These are phyloP conservation scores for Leccinum sublutescens DNA, from an alignment of 768 basidiomycete genomes.

Conservation along the genomic window DNA sequence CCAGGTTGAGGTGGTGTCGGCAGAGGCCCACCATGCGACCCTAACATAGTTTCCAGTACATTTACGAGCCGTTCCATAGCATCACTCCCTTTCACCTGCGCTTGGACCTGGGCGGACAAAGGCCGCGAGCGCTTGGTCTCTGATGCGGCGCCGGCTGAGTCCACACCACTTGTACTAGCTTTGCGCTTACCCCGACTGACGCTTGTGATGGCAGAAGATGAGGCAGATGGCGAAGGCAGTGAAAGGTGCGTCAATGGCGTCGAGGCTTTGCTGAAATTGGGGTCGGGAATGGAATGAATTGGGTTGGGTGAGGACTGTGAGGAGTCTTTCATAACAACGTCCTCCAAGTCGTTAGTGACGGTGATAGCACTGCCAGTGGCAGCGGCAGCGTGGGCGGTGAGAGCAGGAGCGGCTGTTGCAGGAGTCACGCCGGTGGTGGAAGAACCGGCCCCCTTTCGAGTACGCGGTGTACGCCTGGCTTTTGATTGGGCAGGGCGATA, in stretches of 20 bases:
- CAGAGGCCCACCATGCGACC: background rate
- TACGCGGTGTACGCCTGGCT: background rate
- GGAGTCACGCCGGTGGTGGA: background rate
- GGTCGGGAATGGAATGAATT: background rate
- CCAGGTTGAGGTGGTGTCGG: background rate
- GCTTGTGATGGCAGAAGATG: background rate
- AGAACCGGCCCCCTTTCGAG: background rate
- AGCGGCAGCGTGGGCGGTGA: background rate
- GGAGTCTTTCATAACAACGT: background rate
- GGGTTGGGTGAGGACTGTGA: too few relatives aligned
- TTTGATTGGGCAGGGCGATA: background rate
- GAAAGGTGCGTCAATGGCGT: background rate
- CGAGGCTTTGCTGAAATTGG: background rate
- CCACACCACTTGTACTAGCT: background rate
- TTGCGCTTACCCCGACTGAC: background rate
- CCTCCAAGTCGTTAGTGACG: background rate
- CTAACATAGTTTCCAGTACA: background rate
- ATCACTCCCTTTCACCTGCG: background rate
- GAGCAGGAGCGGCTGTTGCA: background rate
- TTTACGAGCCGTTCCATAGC: background rate
- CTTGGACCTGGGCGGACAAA: background rate
- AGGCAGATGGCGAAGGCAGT: background rate
- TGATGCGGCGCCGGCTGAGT: background rate
- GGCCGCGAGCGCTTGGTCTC: background rate
- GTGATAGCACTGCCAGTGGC: background rate